Conservation (phyloP, 1,139 yeast genomes). For the Casaregolazyma lundiana region DNA sequence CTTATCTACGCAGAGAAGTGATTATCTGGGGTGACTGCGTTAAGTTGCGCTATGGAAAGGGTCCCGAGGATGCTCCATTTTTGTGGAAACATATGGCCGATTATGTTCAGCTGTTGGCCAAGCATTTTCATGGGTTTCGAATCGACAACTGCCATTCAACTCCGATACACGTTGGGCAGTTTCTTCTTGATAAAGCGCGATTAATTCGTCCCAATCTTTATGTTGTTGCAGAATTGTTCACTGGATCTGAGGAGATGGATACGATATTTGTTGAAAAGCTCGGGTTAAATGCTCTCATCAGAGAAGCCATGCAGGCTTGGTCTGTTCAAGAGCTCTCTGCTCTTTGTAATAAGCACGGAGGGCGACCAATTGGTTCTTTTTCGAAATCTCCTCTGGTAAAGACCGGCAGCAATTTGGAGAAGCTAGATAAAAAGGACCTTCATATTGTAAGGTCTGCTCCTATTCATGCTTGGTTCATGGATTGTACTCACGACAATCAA, state of each 20-base stretch:
- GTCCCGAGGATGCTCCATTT: slow-evolving; percentile 77
- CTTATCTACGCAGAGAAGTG: slow-evolving; percentile 86
- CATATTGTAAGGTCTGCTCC: slow-evolving; percentile 58
- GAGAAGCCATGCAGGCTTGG: slow-evolving; percentile 98
- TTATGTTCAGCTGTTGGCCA: slow-evolving; percentile 73
- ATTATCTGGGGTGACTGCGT: slow-evolving; percentile 98
- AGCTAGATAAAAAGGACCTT: slow-evolving; percentile 16
- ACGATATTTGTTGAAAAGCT: slow-evolving; percentile 83
- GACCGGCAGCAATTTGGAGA: slow-evolving; percentile 17
- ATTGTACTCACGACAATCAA: slow-evolving; percentile 95
- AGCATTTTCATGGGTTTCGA: slow-evolving; percentile 78
- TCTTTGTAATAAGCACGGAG: slow-evolving; percentile 87
- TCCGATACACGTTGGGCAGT: slow-evolving; percentile 91
- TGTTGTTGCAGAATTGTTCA: slow-evolving; percentile 89
- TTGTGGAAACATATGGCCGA: slow-evolving; percentile 85
- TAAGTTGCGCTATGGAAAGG: slow-evolving; percentile 76
- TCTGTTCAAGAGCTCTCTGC: slow-evolving; percentile 81
- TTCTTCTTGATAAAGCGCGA: slow-evolving; percentile 83
- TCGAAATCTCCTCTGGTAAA: slow-evolving; percentile 28
- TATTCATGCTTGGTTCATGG: slow-evolving; percentile 95
- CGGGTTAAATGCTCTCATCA: slow-evolving; percentile 79
- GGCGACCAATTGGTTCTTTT: slow-evolving; percentile 90
- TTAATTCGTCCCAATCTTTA: slow-evolving; percentile 77
- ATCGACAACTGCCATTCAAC: slow-evolving; percentile 96
- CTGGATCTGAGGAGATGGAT: slow-evolving; percentile 90